Conservation (phyloP, 352 stramenopile genomes). For the Pythium coloratum region DNA sequence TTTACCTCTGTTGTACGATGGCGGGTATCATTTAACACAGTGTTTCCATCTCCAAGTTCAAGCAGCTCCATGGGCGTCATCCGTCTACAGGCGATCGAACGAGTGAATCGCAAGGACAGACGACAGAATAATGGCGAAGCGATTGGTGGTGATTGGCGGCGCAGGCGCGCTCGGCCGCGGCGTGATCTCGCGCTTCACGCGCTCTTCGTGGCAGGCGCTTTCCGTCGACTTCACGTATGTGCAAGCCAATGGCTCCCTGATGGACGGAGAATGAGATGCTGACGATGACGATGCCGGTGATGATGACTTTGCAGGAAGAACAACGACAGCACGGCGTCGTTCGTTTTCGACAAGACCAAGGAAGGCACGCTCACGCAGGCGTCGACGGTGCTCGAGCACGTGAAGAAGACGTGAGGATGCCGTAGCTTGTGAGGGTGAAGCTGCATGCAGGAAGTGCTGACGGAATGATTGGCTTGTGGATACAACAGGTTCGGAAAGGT, state of each 20-base stretch:
- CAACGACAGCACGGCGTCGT: slow-evolving; percentile 43
- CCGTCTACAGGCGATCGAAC: neutral
- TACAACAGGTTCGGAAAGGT: slow-evolving; percentile 48
- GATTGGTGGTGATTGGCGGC: slow-evolving; percentile 75
- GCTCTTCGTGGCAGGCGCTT: slow-evolving; percentile 64
- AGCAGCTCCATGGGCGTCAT: neutral
- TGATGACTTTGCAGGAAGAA: slow-evolving; percentile 35
- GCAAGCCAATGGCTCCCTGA: too few species aligned
- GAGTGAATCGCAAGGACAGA: neutral
- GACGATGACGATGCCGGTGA: neutral
- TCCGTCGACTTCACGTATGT: slow-evolving; percentile 70
- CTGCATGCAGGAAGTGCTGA: slow-evolving; percentile 16
- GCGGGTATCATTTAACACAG: slow-evolving; percentile 2
- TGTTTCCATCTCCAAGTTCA: slow-evolving; percentile 21
- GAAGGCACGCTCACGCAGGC: slow-evolving; percentile 48
- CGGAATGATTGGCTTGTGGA: too few species aligned
- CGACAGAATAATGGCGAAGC: slow-evolving; percentile 40
- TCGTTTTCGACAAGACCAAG: slow-evolving; percentile 44
- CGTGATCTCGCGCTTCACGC: slow-evolving; percentile 58
- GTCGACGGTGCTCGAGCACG: slow-evolving; percentile 45
- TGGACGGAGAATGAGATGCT: neutral
- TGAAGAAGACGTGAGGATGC: slow-evolving; percentile 41
- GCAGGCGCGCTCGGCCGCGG: slow-evolving; percentile 72
- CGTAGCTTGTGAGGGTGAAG: neutral
- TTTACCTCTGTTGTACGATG: neutral